Conservation (phyloP, 202 grass and related monocot species). For the Dendrocalamus latiflorus region DNA sequence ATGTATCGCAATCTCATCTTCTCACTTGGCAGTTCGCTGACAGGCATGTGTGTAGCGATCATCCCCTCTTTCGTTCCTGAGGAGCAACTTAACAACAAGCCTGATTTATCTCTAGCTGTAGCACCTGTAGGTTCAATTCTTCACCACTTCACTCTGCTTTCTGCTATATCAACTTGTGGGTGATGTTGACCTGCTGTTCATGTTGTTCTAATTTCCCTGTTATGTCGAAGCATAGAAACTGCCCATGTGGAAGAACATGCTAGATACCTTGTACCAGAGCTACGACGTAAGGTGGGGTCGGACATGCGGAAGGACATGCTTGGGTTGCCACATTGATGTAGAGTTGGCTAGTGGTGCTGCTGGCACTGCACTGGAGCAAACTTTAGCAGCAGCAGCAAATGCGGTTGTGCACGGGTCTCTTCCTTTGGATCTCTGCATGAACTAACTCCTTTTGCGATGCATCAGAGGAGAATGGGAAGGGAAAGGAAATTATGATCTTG, state of each 20-base stretch:
- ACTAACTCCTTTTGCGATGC: no score
- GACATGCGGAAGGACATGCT: background rate
- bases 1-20: background rate
- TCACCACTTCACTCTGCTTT: background rate
- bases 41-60: background rate
- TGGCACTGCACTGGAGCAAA: no score
- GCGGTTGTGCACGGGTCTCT: no score
- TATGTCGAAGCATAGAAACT: background rate
- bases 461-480: no score
- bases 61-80: background rate
- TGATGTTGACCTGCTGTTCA: background rate
- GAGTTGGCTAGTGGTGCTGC: no score
- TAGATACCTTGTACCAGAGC: background rate
- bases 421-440: no score
- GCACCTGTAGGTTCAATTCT: slow-evolving; percentile 2
- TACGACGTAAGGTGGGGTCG: background rate
- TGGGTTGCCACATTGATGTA: background rate
- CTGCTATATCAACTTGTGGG: background rate
- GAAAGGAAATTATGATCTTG: no score
- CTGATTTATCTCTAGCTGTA: background rate
- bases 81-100: background rate
- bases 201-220: background rate
- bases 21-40: background rate
- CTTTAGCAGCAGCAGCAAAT: no score
- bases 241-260: background rate